These are phyloP conservation scores for Xylariales sp. DNA, from an alignment of 2,329 filamentous ascomycete genomes.

Conservation along the genomic window DNA sequence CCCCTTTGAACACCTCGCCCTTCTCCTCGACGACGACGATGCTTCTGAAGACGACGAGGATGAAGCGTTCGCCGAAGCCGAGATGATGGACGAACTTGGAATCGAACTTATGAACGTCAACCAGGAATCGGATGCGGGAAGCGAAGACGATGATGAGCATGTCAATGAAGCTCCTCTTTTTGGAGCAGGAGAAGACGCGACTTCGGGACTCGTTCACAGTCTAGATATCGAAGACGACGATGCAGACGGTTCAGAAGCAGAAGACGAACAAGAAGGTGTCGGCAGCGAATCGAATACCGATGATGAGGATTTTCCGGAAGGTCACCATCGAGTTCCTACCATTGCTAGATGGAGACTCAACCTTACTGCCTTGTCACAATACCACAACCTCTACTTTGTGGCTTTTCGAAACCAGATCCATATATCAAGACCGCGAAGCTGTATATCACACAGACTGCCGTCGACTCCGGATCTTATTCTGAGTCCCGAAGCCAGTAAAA, in stretches of 20 bases:
- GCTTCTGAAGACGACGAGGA: background rate
- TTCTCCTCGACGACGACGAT: background rate
- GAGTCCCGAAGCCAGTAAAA: slow-evolving; percentile 35
- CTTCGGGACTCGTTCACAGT: too few relatives aligned
- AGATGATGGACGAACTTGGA: background rate
- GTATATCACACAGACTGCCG: slow-evolving; percentile 43
- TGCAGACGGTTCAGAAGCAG: slow-evolving; percentile 5
- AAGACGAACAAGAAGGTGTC: slow-evolving; percentile 7
- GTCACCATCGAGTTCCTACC: slow-evolving; percentile 13
- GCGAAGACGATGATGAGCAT: too few relatives aligned
- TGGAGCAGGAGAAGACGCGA: too few relatives aligned
- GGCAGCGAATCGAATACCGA: slow-evolving; percentile 4
- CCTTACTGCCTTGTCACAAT: slow-evolving; percentile 53
- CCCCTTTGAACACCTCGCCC: background rate
- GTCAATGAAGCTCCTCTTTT: too few relatives aligned
- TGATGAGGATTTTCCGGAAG: background rate
- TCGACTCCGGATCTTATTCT: slow-evolving; percentile 46
- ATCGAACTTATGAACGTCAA: background rate
- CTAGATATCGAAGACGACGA: background rate
- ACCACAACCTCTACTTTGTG: slow-evolving; percentile 58
- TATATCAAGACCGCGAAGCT: slow-evolving; percentile 47
- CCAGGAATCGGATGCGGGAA: too few relatives aligned
- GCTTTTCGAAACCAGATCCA: slow-evolving; percentile 55
- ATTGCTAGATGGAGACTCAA: slow-evolving; percentile 45
- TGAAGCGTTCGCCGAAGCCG: background rate